Evolutionary conservation across 345 rosid genomes (phyloP), one percentile per base, ranked within the genome.

Genomic region (Citrus sp.): DNA sequence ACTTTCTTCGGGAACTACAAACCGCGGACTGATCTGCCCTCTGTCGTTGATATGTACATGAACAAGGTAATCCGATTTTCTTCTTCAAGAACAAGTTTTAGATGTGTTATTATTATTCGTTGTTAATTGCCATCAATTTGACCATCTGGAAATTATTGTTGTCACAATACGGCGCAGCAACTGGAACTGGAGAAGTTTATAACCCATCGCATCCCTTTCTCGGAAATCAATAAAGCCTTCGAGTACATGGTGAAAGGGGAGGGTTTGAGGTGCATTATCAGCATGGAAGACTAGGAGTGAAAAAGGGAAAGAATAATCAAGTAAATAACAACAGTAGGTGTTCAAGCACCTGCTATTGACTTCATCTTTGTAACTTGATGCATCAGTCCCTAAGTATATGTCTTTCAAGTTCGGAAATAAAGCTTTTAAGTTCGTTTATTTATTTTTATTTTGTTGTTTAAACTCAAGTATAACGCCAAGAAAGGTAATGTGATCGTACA

Each of bases 211-310:
- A 83, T 89, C 19, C 70, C 87, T 12, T 82, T 90, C 82, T 77
- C 87, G 1, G 85, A 88, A 54, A 88, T 88, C 82, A 90, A 89
- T 73, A 87, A 83, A 67, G 87, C 90, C 2, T 90, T 88, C 25
- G 90, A 90, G 16, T 75, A 68, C 67, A 88, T 88, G 93, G 63
- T 85, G 32, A 82, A 79, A 14, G 89, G 92, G 54, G 87, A 80
- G 75, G 76, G 91, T 16, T 64, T 87, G 72, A 68, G 88, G 40
- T 87, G 90, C 82, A 81, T 87, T 25, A 88, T 88, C 73, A 70
- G 74, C 27, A 86, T 87, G 89, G 90, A 80, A 72, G 82, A 68
- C 10, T 79, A 67, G 40, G 58, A 24, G 25, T 21, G 35, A 9
- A 72, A 70, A 63, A 63, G 38, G 51, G 63, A 77, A 74, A 77